These are phyloP conservation scores for Russula vinacea DNA, from an alignment of 768 basidiomycete genomes.

Conservation along the genomic window DNA sequence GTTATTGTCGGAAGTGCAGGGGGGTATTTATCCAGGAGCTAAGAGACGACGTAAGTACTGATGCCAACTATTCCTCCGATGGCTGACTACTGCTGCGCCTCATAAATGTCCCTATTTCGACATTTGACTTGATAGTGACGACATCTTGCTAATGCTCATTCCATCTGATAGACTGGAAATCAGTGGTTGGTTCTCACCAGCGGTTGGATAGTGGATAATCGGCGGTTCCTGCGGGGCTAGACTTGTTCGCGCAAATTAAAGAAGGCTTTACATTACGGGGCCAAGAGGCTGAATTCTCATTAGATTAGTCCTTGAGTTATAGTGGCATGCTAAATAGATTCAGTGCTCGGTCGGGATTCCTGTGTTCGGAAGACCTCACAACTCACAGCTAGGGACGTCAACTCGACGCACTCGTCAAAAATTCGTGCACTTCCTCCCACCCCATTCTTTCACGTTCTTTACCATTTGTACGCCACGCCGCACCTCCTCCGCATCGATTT, in stretches of 20 bases:
- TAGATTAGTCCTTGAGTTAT: not conserved
- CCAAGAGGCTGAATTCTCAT: not conserved
- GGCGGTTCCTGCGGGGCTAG: not conserved
- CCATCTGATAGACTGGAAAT: not conserved
- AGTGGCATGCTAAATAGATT: not conserved
- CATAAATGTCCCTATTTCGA: not conserved
- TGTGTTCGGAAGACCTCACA: not conserved
- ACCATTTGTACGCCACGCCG: slow-evolving; percentile 51
- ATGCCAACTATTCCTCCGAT: not conserved
- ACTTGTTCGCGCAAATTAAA: not conserved
- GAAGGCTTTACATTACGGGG: not conserved
- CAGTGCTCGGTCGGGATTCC: not conserved
- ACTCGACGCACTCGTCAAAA: slow-evolving; percentile 29
- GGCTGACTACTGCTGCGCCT: not conserved
- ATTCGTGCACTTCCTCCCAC: slow-evolving; percentile 55
- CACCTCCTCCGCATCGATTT: slow-evolving; percentile 68
- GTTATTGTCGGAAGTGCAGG: not conserved
- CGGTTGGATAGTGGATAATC: not conserved
- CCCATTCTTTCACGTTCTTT: slow-evolving; percentile 78
- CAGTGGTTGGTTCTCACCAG: not conserved
- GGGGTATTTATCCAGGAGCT: slow-evolving; percentile 17
- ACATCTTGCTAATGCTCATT: not conserved
- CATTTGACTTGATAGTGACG: too few relatives aligned
- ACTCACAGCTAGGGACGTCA: not conserved
- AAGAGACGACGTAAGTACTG: not conserved